phyloP scores from a whole-genome alignment of 192 early-diverging fungal species.

The Kappamyces sp. region DNA sequence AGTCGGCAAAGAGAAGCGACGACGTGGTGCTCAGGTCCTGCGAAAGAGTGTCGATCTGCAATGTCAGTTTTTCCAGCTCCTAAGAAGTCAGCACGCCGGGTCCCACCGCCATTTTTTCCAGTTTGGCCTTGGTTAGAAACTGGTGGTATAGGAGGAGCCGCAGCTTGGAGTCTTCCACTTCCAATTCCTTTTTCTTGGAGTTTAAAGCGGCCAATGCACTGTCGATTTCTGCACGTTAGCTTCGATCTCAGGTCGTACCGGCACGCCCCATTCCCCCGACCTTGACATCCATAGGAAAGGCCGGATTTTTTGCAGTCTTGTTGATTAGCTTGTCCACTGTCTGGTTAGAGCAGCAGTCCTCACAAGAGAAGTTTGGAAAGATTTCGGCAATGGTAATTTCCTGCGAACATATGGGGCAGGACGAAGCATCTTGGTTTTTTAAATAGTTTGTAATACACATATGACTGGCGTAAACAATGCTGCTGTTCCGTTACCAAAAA shows the following conservation, averaged over 20 bases:
- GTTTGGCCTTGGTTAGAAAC: slow-evolving; percentile 59
- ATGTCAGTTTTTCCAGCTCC: slow-evolving; percentile 33
- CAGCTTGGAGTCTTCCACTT: slow-evolving; percentile 46
- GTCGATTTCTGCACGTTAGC: slow-evolving; percentile 54
- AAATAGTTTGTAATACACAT: slow-evolving; percentile 70
- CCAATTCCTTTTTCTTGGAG: slow-evolving; percentile 56
- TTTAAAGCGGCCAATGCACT: slow-evolving; percentile 49
- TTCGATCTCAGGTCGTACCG: background rate
- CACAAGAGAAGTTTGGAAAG: slow-evolving; percentile 76
- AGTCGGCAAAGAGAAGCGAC: slow-evolving; percentile 25
- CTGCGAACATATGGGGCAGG: slow-evolving; percentile 66
- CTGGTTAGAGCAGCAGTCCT: slow-evolving; percentile 13
- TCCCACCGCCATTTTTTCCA: slow-evolving; percentile 46
- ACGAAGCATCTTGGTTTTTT: slow-evolving; percentile 28
- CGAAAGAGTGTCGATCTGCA: slow-evolving; percentile 38
- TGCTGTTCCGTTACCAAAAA: slow-evolving; percentile 1
- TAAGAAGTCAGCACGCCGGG: slow-evolving; percentile 7
- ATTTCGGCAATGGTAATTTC: slow-evolving; percentile 60
- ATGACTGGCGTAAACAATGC: slow-evolving; percentile 21
- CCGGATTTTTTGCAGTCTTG: background rate
- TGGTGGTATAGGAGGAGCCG: slow-evolving; percentile 55
- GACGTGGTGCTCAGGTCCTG: slow-evolving; percentile 36
- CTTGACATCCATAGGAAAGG: background rate
- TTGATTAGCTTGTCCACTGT: slow-evolving; percentile 14
- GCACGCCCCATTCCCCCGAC: background rate